A percentile compares a stretch with the other conserved stretches of the same genome.
These are phyloP conservation scores for Falciphora oryzae DNA, from an alignment of 2,329 filamentous ascomycete genomes.

Conservation along the genomic window DNA sequence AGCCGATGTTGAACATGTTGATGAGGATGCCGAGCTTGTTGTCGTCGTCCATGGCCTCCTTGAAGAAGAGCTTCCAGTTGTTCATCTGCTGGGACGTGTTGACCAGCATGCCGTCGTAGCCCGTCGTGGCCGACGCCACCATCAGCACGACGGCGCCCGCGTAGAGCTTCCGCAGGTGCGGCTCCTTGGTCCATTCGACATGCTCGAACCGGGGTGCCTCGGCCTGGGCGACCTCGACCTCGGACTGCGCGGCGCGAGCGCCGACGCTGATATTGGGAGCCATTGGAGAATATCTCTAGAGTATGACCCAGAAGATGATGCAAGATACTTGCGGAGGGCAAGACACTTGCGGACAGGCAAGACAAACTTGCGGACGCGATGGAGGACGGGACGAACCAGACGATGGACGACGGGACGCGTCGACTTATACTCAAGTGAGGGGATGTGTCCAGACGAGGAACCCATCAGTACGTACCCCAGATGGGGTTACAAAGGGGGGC, in stretches of 20 bases:
- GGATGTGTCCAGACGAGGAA: too few relatives aligned
- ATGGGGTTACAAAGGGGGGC: too few relatives aligned
- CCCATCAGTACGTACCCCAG: too few relatives aligned
- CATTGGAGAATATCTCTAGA: neutral
- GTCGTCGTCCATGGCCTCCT: conserved; percentile 30
- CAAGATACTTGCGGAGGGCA: too few relatives aligned
- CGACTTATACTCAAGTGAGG: too few relatives aligned
- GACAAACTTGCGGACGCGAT: too few relatives aligned
- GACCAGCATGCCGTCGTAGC: conserved; percentile 56
- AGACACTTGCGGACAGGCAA: too few relatives aligned
- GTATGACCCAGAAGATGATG: neutral
- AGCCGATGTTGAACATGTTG: conserved; percentile 48
- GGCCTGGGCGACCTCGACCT: conserved; percentile 16
- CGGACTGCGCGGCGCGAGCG: conserved; percentile 7
- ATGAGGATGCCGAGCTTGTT: conserved; percentile 43
- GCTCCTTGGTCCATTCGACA: conserved; percentile 35
- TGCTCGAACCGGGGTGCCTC: conserved; percentile 27
- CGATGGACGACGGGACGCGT: too few relatives aligned
- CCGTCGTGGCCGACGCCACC: conserved; percentile 55
- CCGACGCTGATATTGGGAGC: conserved; percentile 7
- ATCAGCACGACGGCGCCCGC: conserved; percentile 37
- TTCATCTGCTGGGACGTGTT: conserved; percentile 55
- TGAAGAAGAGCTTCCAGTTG: conserved; percentile 46
- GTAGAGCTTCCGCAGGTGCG: conserved; percentile 35
- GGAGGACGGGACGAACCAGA: too few relatives aligned